phyloP scores from a whole-genome alignment of 2,329 filamentous ascomycete genomes.

The Pyricularia sp. region DNA sequence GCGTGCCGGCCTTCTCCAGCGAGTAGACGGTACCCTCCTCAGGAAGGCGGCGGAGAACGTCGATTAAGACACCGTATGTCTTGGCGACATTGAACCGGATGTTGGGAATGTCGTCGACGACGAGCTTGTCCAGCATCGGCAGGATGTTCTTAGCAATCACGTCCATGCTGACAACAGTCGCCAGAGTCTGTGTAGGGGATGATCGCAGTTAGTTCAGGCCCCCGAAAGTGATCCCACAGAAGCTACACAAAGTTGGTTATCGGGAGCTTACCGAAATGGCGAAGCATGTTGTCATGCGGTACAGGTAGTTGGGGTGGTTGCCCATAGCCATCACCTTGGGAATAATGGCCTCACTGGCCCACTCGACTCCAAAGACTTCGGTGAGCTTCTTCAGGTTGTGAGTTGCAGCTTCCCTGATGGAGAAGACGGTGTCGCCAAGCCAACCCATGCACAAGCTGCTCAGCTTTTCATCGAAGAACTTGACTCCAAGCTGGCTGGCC shows the following conservation, averaged over 20 bases:
- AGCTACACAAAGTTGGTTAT: background rate
- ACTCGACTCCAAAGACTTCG: slow-evolving; percentile 95
- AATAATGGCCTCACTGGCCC: slow-evolving; percentile 93
- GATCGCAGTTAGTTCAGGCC: background rate
- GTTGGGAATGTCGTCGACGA: slow-evolving; percentile 90
- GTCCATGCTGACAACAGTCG: slow-evolving; percentile 81
- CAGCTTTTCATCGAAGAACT: slow-evolving; percentile 97
- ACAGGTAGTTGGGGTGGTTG: slow-evolving; percentile 94
- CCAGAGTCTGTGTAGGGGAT: slow-evolving; percentile 56
- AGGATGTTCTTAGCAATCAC: slow-evolving; percentile 89
- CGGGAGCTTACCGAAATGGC: slow-evolving; percentile 75
- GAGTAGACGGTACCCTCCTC: slow-evolving; percentile 77
- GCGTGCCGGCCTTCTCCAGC: slow-evolving; percentile 62
- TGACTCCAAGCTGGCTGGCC: slow-evolving; percentile 85
- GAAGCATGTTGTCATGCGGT: slow-evolving; percentile 99
- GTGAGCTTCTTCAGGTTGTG: slow-evolving; percentile 97
- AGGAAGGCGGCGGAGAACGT: slow-evolving; percentile 81
- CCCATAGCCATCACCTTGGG: slow-evolving; percentile 99
- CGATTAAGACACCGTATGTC: slow-evolving; percentile 82
- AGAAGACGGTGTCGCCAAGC: slow-evolving; percentile 97
- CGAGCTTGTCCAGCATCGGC: slow-evolving; percentile 90
- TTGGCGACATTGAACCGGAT: slow-evolving; percentile 99
- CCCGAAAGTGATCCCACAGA: background rate
- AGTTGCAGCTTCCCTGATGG: slow-evolving; percentile 92
- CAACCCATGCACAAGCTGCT: slow-evolving; percentile 95